Base-by-base conservation (phyloP, 2,329 filamentous ascomycete genomes). In the Claviceps pusilla region DNA sequence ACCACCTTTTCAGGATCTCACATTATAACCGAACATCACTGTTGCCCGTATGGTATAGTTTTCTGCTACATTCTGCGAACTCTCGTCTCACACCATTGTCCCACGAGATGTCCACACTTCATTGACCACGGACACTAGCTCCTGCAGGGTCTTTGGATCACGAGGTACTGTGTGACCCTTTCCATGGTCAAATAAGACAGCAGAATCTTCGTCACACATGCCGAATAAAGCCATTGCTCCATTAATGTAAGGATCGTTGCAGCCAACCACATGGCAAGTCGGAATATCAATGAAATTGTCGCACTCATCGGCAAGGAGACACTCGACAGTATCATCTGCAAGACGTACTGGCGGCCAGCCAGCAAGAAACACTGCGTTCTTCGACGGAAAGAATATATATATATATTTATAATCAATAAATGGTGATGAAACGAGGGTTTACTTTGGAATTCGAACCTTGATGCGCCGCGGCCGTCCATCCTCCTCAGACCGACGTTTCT, bases 111-210 rank as follows among this genome's bases (percentile, higher is more conserved):
- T 24, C 50, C 50, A 51, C 3, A 51, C 29, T 10, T 24, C 50
- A 35, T 43, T 9, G 7, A 51, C n/a, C 10, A 37, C 50, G 10
- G 41, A 46, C 3, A 43, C 41, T 7, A 59, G 53, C 57, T 76
- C 73, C 58, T 71, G 70, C 55, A 75, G 68, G 0, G 73, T 73
- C 11, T 66, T 68, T 55, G 68, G 71, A 55, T 77, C 75, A 56
- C 77, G 68, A 0, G 79, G 79, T 5, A 83, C 67, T 0, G 76
- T 81, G 62, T 83, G 80, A 0, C 79, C 80, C 60, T 82, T 81
- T n/a, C 77, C 79, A 57, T 81, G 78, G 59, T 83, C 79, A 56
- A 82, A 82, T 19, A 83, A 69, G 35, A 73, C 69, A 0, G 78
- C 78, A 1, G 68, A 74, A 56, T 82, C 78, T 0, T 72, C 72